Evolutionary conservation across 2,329 filamentous ascomycete species (phyloP).

Genomic region (Penicillium sp.): DNA sequence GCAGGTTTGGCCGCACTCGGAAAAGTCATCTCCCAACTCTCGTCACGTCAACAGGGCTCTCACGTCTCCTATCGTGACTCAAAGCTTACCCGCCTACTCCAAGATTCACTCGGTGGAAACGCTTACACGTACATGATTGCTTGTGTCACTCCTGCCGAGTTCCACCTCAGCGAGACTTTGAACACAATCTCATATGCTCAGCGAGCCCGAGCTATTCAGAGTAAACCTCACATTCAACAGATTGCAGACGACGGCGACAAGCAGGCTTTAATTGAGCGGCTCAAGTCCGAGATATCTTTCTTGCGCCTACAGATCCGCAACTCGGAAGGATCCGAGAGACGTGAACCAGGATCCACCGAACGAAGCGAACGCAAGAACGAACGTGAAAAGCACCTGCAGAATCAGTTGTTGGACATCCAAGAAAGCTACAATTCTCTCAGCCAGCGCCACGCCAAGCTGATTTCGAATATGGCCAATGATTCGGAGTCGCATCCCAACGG

Average conservation of each 20-base stretch:
- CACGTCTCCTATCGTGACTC: conserved; percentile 98
- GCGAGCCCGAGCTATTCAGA: conserved; percentile 92
- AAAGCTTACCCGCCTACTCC: conserved; percentile 88
- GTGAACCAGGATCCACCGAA: conserved; percentile 60
- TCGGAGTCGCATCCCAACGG: conserved; percentile 52
- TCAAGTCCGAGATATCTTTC: conserved; percentile 92
- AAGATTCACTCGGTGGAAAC: conserved; percentile 94
- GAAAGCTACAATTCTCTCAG: conserved; percentile 93
- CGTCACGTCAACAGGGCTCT: conserved; percentile 78
- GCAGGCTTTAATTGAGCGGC: conserved; percentile 84
- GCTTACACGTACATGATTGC: conserved; percentile 99
- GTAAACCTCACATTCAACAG: conserved; percentile 94
- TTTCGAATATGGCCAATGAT: conserved; percentile 86
- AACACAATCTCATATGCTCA: conserved; percentile 98
- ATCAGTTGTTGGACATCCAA: conserved; percentile 86
- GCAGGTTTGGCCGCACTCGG: conserved; percentile 89
- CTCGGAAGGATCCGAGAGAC: conserved; percentile 65
- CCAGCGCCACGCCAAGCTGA: conserved; percentile 90
- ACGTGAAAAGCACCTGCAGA: conserved; percentile 85
- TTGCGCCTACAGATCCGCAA: conserved; percentile 89
- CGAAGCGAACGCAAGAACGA: conserved; percentile 76
- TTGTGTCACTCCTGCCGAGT: conserved; percentile 93
- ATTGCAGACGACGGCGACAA: conserved; percentile 86
- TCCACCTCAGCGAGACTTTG: conserved; percentile 93
- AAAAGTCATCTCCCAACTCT: conserved; percentile 97